Evolutionary conservation across 2,329 filamentous ascomycete genomes (phyloP).

Genomic region (Calonectria honghensis): DNA sequence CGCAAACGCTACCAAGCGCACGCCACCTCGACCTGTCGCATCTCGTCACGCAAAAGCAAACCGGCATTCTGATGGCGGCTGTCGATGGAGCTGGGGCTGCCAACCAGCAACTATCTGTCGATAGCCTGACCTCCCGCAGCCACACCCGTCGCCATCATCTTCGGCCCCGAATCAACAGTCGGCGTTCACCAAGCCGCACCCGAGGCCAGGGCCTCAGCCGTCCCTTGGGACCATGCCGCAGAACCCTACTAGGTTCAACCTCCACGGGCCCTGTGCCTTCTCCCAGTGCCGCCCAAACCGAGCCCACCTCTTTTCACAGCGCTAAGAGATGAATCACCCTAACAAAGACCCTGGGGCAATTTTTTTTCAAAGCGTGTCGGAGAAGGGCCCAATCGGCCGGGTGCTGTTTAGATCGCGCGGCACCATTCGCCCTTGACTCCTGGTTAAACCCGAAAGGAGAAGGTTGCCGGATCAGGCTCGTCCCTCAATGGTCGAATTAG

Average conservation of each 20-base stretch:
- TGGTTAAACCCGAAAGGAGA: constrained; percentile 38
- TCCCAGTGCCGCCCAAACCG: constrained; percentile 1
- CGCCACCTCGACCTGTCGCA: constrained; percentile 5
- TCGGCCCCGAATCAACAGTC: neutral
- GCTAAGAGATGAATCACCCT: constrained; percentile 22
- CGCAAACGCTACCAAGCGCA: neutral
- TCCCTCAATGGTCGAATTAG: neutral
- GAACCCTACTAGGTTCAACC: neutral
- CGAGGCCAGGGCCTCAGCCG: neutral
- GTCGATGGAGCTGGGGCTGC: neutral
- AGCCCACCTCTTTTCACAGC: constrained; percentile 7
- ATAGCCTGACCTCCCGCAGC: neutral
- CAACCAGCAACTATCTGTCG: too few relatives aligned
- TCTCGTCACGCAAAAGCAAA: neutral
- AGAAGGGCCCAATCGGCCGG: constrained; percentile 35
- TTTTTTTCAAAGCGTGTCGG: neutral
- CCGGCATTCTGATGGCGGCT: neutral
- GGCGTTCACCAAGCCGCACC: constrained; percentile 11
- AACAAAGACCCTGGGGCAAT: neutral
- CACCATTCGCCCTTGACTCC: constrained; percentile 1
- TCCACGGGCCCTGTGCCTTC: constrained; percentile 4
- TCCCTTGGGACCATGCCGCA: too few relatives aligned
- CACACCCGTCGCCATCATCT: constrained; percentile 33
- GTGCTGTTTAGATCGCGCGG: constrained; percentile 22
- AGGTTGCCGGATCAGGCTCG: constrained; percentile 6